These are phyloP conservation scores for Ocimum tenuiflorum DNA, from an alignment of 257 asterid genomes.

Conservation along the genomic window DNA sequence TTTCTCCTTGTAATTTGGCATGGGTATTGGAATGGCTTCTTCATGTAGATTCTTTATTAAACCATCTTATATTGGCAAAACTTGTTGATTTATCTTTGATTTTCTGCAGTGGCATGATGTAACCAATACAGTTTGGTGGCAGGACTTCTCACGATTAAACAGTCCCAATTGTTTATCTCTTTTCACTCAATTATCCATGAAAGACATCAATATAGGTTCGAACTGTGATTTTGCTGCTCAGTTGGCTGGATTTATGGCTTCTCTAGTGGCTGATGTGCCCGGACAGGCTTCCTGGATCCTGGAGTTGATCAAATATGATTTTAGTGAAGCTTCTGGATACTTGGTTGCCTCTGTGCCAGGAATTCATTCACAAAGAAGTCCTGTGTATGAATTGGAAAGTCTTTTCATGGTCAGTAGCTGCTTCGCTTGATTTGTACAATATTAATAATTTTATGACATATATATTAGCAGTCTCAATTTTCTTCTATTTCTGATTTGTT, in stretches of 20 bases:
- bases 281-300: slow-evolving; percentile 74
- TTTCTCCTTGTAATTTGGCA: background rate
- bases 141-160: slow-evolving; percentile 63
- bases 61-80: background rate
- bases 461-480: slow-evolving; percentile 3
- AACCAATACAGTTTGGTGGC: slow-evolving; percentile 96
- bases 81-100: slow-evolving; percentile 18
- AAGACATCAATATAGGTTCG: slow-evolving; percentile 28
- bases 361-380: slow-evolving; percentile 47
- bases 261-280: slow-evolving; percentile 65
- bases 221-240: slow-evolving; percentile 74
- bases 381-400: slow-evolving; percentile 39
- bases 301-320: slow-evolving; percentile 66
- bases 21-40: background rate
- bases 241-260: slow-evolving; percentile 74
- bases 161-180: slow-evolving; percentile 53
- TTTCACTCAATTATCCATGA: slow-evolving; percentile 50
- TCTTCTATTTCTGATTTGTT: background rate
- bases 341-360: slow-evolving; percentile 86
- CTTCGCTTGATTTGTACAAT: slow-evolving; percentile 8
- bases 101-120: slow-evolving; percentile 69
- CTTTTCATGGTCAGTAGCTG: slow-evolving; percentile 45
- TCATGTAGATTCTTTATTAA: background rate
- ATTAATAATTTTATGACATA: no score
- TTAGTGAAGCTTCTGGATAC: slow-evolving; percentile 54